Base-by-base conservation (phyloP, 73 alveolate species). In the Paramecium octaurelia region DNA sequence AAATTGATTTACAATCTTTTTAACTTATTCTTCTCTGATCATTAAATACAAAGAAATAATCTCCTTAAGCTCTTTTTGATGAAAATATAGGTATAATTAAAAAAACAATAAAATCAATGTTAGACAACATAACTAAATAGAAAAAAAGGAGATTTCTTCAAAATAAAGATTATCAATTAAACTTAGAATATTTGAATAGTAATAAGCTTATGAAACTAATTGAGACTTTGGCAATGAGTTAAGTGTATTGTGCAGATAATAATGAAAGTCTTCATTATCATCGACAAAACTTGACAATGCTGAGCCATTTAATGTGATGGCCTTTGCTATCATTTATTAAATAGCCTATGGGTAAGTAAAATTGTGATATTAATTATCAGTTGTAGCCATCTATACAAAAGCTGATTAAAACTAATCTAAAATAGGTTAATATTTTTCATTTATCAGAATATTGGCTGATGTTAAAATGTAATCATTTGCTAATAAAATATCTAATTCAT, bases 1-100 rank as follows among this genome's bases (percentile, higher is more conserved):
- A 35, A 73, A 86, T 31, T 86, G 8, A 10, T 68, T 57, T 9
- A 57, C 16, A 58, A 86, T 35, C 21, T 31, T 58, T 40, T 86
- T 86, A 5, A 86, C 29, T 48, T 59, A 57, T 8, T 86, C 60
- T 31, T 86, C 85, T 31, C 70, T 58, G 8, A 86, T 54, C 35
- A 58, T 68, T 34, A 86, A 71, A 77, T 58, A 86, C 21, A 86
- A 71, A 8, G 70, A 40, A 16, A 86, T 57, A 23, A 86, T 77
- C 10, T 44, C 24, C 58, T 54, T 68, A 12, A 14, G 14, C 4
- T 12, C 48, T 27, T 34, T 68, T 68, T 10, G 7, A 14, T 34
- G 31, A 54, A 18, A 54, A 31, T 68, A 14, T 3, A 68, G 4
- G 12, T 68, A 31, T 20, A 68, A 12, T 24, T 68, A 68, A 29